A percentile compares a stretch with the other conserved stretches of the same genome.
phyloP scores from a whole-genome alignment of 441 rosid genomes.

The Hypseocharis bilobata region DNA sequence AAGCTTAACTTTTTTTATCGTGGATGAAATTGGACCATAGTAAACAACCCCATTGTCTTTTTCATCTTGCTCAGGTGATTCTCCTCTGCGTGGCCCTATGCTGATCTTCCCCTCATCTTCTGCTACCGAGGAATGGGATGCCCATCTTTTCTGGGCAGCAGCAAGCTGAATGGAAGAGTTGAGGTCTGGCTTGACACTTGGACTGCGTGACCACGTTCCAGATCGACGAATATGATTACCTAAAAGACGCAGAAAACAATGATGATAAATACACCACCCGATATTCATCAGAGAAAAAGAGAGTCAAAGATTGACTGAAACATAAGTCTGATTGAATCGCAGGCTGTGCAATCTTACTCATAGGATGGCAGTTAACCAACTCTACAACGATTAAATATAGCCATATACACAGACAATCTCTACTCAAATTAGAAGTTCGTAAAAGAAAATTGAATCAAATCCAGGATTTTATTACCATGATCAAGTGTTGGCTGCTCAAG shows the following conservation, averaged over 20 bases:
- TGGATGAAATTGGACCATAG: constrained; percentile 75
- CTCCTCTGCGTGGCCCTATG: constrained; percentile 54
- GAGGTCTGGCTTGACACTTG: constrained; percentile 28
- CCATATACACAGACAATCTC: neutral
- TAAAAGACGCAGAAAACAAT: constrained; percentile 17
- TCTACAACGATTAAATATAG: neutral
- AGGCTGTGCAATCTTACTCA: neutral
- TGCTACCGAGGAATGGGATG: constrained; percentile 43
- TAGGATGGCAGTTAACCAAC: neutral
- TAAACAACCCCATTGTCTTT: constrained; percentile 49
- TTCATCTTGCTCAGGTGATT: constrained; percentile 33
- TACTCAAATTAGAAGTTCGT: neutral
- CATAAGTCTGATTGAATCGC: neutral
- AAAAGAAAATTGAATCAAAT: neutral
- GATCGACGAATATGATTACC: constrained; percentile 35
- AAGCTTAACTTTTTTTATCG: constrained; percentile 82
- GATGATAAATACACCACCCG: neutral
- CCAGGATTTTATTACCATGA: neutral
- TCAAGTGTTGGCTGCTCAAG: neutral
- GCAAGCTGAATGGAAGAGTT: constrained; percentile 20
- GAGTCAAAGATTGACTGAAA: neutral
- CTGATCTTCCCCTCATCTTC: constrained; percentile 59
- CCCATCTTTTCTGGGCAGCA: constrained; percentile 46
- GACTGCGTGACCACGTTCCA: constrained; percentile 29
- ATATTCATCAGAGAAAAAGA: neutral